A percentile compares a stretch with the other conserved stretches of the same genome.
Conservation (phyloP, 768 basidiomycete genomes). For the Leucosporidium yakuticum region DNA sequence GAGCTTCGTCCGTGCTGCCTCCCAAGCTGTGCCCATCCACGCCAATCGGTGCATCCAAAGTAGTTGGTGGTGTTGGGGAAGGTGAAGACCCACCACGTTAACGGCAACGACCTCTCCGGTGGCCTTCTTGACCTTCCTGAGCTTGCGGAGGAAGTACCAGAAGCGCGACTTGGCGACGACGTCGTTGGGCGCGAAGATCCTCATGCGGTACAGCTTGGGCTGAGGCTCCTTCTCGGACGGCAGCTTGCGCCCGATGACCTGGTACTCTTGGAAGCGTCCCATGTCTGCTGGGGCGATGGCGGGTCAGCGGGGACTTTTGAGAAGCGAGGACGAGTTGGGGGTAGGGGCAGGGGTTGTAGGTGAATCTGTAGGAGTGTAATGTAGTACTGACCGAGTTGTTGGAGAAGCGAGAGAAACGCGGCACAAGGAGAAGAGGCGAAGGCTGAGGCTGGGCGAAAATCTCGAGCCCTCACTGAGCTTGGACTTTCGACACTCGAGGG, state of each 20-base stretch:
- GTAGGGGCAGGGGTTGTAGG: no score
- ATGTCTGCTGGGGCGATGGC: conserved; percentile 33
- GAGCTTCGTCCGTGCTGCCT: no score
- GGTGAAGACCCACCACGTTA: conserved; percentile 71
- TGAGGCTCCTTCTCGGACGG: conserved; percentile 87
- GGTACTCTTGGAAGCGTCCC: conserved; percentile 66
- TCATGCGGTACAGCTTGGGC: conserved; percentile 99
- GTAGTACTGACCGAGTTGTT: no score
- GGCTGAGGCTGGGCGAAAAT: no score
- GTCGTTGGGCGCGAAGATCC: conserved; percentile 97
- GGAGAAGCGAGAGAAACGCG: neutral
- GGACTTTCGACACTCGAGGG: no score
- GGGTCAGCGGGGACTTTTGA: no score
- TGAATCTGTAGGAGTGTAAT: no score
- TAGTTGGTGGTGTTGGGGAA: no score
- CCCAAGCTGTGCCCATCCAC: no score
- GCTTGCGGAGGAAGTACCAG: conserved; percentile 98
- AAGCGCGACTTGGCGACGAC: conserved; percentile 98
- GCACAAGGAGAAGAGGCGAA: neutral
- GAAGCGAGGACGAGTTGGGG: no score
- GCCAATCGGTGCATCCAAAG: no score
- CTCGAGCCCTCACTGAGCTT: no score
- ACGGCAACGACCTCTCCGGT: conserved; percentile 98
- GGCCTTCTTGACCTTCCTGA: conserved; percentile 99
- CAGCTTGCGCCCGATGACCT: conserved; percentile 94